Evolutionary conservation across 495 filamentous ascomycete species (phyloP), one percentile per base, ranked within the genome.

Genomic region (Chaetomium tenue): DNA sequence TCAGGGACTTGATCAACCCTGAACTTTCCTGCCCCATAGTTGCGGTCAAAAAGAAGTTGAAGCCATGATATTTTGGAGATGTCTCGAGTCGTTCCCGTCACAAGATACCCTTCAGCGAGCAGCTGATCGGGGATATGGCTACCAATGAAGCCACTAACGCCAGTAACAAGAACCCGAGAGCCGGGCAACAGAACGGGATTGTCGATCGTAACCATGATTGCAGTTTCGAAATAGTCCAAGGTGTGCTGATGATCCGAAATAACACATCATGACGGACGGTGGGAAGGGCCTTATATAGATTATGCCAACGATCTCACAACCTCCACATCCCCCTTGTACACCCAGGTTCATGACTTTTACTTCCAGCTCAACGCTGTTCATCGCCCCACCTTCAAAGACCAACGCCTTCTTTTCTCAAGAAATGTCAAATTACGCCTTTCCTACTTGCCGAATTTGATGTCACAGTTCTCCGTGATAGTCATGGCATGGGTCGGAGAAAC

Each of bases 61-160:
- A 86, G 33, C 79, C 81, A 82, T n/a, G 66, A 51, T 4, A 66
- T 74, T 56, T 83, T 83, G 33, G 67, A 65, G 7, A 58, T 54
- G 15, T 72, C 62, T 23, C 84, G 78, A 18, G 77, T 73, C 8
- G 83, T 84, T n/a, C 83, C 83, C 30, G 80, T 75, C 8, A 86
- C 81, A 18, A 65, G 66, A 62, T 83, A 86, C 37, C 81, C 82
- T 7, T 73, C 68, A 23, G 69, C 58, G 7, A 86, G 77, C 15
- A 86, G 66, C 23, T 79, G 63, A 62, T 84, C 71, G 42, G 77
- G 75, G 23, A 85, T 67, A 46, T 86, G 79, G 33, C 77, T 80
- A 15, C 67, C 83, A 48, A 87, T 77, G 66, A 75, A 84, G 57
- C 84, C 83, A 60, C 78, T 84, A 13, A 72, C 79, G 16, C 83